Conservation (phyloP, 177 flowering plant species). For the Vitis hybrid region DNA sequence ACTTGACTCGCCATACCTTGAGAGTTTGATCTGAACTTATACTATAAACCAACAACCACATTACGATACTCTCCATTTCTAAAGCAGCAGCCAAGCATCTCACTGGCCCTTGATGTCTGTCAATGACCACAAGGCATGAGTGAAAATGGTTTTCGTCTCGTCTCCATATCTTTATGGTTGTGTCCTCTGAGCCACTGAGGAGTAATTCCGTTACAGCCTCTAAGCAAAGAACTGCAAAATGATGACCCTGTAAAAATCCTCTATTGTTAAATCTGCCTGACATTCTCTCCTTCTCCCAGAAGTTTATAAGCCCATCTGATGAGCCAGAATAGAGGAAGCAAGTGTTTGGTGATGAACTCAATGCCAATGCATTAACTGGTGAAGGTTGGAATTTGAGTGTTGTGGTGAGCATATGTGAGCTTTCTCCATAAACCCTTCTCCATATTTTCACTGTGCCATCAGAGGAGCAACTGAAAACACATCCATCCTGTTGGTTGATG, state of each 20-base stretch:
- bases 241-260: conserved; percentile 48
- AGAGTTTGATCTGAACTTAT: too few species aligned
- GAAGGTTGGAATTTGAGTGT: conserved; percentile 35
- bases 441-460: conserved; percentile 51
- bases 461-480: conserved; percentile 47
- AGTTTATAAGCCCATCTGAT: conserved; percentile 19
- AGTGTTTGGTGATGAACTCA: conserved; percentile 19
- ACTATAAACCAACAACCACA: too few species aligned
- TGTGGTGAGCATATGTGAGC: conserved; percentile 40
- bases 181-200: conserved; percentile 56
- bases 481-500: conserved; percentile 47
- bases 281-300: conserved; percentile 44
- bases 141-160: conserved; percentile 22
- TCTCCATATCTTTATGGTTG: conserved; percentile 54
- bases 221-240: conserved; percentile 40
- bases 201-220: conserved; percentile 28
- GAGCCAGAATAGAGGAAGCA: too few species aligned
- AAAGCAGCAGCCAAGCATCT: too few species aligned
- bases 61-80: too few species aligned
- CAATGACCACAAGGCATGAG: too few species aligned
- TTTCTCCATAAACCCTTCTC: conserved; percentile 36
- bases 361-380: conserved; percentile 43
- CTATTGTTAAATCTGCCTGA: conserved; percentile 41
- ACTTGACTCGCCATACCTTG: too few species aligned
- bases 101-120: too few species aligned